Evolutionary conservation across 2,329 filamentous ascomycete species (phyloP).

Genomic region (Hirsutella thompsonii): DNA sequence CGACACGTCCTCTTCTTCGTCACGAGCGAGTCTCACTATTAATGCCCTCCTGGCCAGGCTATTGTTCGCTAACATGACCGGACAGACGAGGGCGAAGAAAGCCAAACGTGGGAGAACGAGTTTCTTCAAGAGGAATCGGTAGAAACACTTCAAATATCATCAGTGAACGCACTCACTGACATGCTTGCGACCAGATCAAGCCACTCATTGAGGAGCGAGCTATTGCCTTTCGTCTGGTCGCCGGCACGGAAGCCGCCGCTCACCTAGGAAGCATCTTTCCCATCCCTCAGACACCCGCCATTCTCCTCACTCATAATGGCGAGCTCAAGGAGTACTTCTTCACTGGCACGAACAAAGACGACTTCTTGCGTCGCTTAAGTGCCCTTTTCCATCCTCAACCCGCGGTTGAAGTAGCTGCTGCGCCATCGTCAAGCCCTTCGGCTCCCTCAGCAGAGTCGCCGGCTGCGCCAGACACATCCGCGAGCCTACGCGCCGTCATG

Average conservation of each 20-base stretch:
- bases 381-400: slow-evolving; percentile 17
- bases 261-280: slow-evolving; percentile 77
- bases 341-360: slow-evolving; percentile 47
- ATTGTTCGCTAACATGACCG: neutral
- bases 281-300: slow-evolving; percentile 61
- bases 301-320: slow-evolving; percentile 71
- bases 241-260: slow-evolving; percentile 66
- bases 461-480: slow-evolving; percentile 15
- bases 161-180: slow-evolving; percentile 2
- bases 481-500: slow-evolving; percentile 25
- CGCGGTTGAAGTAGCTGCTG: neutral
- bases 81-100: slow-evolving; percentile 58
- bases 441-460: slow-evolving; percentile 8
- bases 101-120: slow-evolving; percentile 58
- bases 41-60: neutral
- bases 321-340: slow-evolving; percentile 66
- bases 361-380: slow-evolving; percentile 41
- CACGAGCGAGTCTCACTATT: slow-evolving; percentile 47
- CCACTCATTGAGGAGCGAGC: slow-evolving; percentile 46
- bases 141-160: slow-evolving; percentile 8
- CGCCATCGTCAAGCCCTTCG: slow-evolving; percentile 7
- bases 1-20: slow-evolving; percentile 82
- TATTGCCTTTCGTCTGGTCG: slow-evolving; percentile 55
- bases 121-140: slow-evolving; percentile 48
- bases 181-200: slow-evolving; percentile 31